Percentiles rank a stretch among this genome's conserved stretches.
Conservation (phyloP, 2,329 filamentous ascomycete genomes). For the Paracoccidioides brasiliensis region DNA sequence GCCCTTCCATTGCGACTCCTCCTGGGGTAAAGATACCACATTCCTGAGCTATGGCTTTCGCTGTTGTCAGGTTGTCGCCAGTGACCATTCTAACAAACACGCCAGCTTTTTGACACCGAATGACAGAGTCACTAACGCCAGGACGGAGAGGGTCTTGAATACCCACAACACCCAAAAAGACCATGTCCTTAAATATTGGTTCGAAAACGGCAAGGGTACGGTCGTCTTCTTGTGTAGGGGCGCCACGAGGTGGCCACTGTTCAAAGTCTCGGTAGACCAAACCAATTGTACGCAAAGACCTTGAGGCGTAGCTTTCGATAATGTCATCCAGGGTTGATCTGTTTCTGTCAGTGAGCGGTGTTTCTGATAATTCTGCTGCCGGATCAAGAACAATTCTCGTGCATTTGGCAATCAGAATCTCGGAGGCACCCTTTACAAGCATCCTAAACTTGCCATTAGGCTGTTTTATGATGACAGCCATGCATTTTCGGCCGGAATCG, state of each 20-base stretch:
- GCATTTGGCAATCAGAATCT: conserved; percentile 31
- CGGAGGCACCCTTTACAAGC: conserved; percentile 37
- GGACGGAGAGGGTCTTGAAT: conserved; percentile 62
- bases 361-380: conserved; percentile 13
- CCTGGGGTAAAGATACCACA: conserved; percentile 53
- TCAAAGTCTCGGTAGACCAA: conserved; percentile 62
- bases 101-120: conserved; percentile 53
- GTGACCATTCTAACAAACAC: conserved; percentile 64
- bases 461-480: conserved; percentile 35
- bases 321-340: conserved; percentile 18
- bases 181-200: conserved; percentile 57
- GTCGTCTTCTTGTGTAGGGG: conserved; percentile 46
- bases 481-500: conserved; percentile 61
- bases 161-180: conserved; percentile 57
- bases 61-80: conserved; percentile 58
- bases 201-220: conserved; percentile 51
- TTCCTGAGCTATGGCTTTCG: conserved; percentile 57
- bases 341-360: conserved; percentile 18
- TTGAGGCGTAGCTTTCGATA: conserved; percentile 31
- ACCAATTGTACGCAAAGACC: conserved; percentile 64
- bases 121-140: conserved; percentile 55
- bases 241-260: conserved; percentile 49
- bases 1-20: conserved; percentile 55
- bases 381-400: conserved; percentile 21
- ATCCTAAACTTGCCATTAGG: conserved; percentile 30